Conservation (phyloP, 768 basidiomycete genomes). For the Phallus indusiatus region DNA sequence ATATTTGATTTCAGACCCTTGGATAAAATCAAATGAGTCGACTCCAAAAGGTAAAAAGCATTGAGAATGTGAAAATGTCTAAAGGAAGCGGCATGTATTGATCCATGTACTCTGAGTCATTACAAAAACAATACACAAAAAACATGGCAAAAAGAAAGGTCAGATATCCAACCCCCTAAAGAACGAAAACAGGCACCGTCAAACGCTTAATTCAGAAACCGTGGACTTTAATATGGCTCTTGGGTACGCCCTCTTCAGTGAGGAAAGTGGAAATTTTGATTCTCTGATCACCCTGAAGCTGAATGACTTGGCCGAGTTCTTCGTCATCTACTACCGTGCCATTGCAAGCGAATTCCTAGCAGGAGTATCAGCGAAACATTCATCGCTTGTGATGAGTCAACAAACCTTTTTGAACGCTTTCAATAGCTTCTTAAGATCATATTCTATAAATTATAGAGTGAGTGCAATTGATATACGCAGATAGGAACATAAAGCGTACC, state of each 20-base stretch:
- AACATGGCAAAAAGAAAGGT: neutral
- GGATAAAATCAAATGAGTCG: slow-evolving; percentile 81
- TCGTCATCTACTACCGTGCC: slow-evolving; percentile 93
- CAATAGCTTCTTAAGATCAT: slow-evolving; percentile 94
- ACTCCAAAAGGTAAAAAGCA: no score
- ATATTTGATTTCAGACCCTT: slow-evolving; percentile 53
- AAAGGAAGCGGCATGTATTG: neutral
- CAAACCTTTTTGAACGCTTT: slow-evolving; percentile 97
- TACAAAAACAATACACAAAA: neutral
- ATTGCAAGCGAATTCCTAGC: slow-evolving; percentile 95
- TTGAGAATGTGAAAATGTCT: neutral
- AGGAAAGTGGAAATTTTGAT: slow-evolving; percentile 86
- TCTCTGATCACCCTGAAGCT: slow-evolving; percentile 97
- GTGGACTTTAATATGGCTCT: slow-evolving; percentile 74
- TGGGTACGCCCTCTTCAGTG: slow-evolving; percentile 69
- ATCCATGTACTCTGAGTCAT: neutral
- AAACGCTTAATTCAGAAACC: slow-evolving; percentile 50
- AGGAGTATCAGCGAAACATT: neutral
- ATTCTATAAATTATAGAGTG: slow-evolving; percentile 43
- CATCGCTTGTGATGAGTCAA: slow-evolving; percentile 6
- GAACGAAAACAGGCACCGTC: no score
- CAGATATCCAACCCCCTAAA: neutral
- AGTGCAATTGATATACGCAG: neutral
- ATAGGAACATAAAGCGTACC: slow-evolving; percentile 38
- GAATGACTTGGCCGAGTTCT: slow-evolving; percentile 94